Evolutionary conservation across 1,284 basidiomycete species (phyloP).

Genomic region (Apiotrichum veenhuisii): DNA sequence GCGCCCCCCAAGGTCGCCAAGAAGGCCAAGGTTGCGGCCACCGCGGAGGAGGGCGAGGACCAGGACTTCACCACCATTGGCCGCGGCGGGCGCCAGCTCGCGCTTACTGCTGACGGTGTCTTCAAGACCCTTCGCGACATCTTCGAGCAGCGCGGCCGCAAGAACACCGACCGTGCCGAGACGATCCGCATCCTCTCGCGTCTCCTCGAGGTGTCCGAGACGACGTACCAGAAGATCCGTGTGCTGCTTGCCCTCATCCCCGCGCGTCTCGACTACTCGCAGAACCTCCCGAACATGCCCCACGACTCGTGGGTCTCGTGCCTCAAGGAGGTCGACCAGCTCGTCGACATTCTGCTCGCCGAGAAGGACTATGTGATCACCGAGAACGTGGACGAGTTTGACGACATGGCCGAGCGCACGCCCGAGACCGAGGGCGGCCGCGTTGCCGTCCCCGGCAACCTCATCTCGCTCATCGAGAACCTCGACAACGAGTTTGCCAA

Average conservation of each 20-base stretch:
- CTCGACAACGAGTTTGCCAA: constrained; percentile 98
- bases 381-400: constrained; percentile 87
- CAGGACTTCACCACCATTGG: constrained; percentile 85
- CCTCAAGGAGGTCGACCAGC: constrained; percentile 80
- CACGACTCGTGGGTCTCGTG: constrained; percentile 86
- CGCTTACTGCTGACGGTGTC: constrained; percentile 78
- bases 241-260: constrained; percentile 91
- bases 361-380: constrained; percentile 70
- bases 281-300: constrained; percentile 70
- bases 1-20: constrained; percentile 53
- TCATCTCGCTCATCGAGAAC: constrained; percentile 92
- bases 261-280: constrained; percentile 85
- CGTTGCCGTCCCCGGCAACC: constrained; percentile 71
- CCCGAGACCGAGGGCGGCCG: constrained; percentile 55
- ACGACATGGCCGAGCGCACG: constrained; percentile 80
- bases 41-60: constrained; percentile 44
- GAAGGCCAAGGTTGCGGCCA: constrained; percentile 46
- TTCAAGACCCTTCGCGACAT: constrained; percentile 90
- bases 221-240: constrained; percentile 89
- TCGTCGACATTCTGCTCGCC: constrained; percentile 69
- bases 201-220: constrained; percentile 76
- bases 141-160: constrained; percentile 93
- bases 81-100: constrained; percentile 78
- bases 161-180: constrained; percentile 96
- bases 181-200: constrained; percentile 88